A percentile compares a stretch with the other conserved stretches of the same genome.
Evolutionary conservation across 1,139 yeast genomes (phyloP).

Genomic region (Taphrina betulina): DNA sequence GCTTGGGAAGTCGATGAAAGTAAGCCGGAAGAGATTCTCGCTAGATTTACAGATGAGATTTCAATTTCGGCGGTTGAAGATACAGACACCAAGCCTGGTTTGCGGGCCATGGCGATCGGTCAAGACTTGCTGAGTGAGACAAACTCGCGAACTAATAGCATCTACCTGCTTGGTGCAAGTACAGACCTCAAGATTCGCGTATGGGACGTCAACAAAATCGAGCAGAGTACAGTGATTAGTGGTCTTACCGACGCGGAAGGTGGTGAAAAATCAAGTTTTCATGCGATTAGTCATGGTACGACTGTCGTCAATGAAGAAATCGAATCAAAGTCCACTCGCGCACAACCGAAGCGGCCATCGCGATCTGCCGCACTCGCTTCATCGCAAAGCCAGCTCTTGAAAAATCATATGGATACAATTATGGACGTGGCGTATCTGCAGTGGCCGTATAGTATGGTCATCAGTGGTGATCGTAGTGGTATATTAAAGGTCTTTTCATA

Average conservation of each 20-base stretch:
- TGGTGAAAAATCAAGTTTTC: slow-evolving; percentile 42
- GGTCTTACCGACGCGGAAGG: slow-evolving; percentile 41
- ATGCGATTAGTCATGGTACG: slow-evolving; percentile 43
- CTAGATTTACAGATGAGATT: slow-evolving; percentile 9
- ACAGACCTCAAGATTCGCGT: slow-evolving; percentile 48
- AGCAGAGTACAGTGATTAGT: slow-evolving; percentile 47
- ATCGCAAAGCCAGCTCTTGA: slow-evolving; percentile 47
- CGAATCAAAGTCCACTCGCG: slow-evolving; percentile 37
- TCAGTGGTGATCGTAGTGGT: slow-evolving; percentile 66
- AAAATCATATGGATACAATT: slow-evolving; percentile 53
- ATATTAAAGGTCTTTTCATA: slow-evolving; percentile 53
- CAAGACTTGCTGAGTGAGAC: not conserved
- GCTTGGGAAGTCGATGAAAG: slow-evolving; percentile 14
- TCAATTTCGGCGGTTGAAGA: slow-evolving; percentile 3
- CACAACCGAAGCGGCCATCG: slow-evolving; percentile 44
- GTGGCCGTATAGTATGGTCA: slow-evolving; percentile 60
- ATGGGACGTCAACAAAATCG: slow-evolving; percentile 52
- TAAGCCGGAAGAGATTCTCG: slow-evolving; percentile 8
- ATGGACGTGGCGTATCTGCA: slow-evolving; percentile 52
- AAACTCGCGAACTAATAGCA: not conserved
- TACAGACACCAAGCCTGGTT: slow-evolving; percentile 34
- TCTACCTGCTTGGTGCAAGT: slow-evolving; percentile 46
- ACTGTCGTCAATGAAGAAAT: slow-evolving; percentile 8
- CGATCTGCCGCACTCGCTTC: slow-evolving; percentile 38
- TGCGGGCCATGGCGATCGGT: not conserved